Base-by-base conservation (phyloP, 331 rosid species). In the Malus hybrid region DNA sequence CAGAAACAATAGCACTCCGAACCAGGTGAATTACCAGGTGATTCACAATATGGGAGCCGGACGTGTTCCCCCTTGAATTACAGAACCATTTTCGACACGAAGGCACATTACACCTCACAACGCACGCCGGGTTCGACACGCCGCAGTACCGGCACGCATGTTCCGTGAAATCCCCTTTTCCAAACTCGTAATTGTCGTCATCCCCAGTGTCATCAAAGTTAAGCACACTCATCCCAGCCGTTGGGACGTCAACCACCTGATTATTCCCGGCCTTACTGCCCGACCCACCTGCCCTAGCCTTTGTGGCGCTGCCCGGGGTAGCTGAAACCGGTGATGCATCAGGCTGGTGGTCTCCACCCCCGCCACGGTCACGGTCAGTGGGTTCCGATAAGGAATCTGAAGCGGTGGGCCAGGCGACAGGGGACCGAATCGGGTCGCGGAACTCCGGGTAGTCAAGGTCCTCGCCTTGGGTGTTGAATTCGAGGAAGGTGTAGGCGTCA, bases 51-150 rank as follows among this genome's bases (percentile, higher is more conserved):
- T 95, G 99, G 67, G 97, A 95, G 66, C 99, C 99, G 3, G 97
- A 95, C 64, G 99, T 95, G 78, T 95, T 95, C 70, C 99, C 99
- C 44, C 97, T 82, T 0, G 99, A 95, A 83, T 95, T 95, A 69
- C 99, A 95, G 77, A 95, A 95, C 99, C 99, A 95, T 74, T 95
- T 95, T 6, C 99, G 92, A 80, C 99, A 95, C 0, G 99, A 92
- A 0, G 99, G 99, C 24, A 95, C 99, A 64, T 95, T 95, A 79
- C 99, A 95, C 88, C 99, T 89, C 76, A 95, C 99, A 7, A 95
- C 99, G 67, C 99, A 95, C 0, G 97, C 97, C 2, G 99, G 99
- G 55, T 95, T 95, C 0, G 99, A 92, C 20, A 95, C 97, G 62
- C 99, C 99, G 31, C 99, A 95, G 81, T 95, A 95, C 71, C 97